Evolutionary conservation across 768 basidiomycete genomes (phyloP), one percentile per base, ranked within the genome.

Genomic region (Boletellus ananiceps): DNA sequence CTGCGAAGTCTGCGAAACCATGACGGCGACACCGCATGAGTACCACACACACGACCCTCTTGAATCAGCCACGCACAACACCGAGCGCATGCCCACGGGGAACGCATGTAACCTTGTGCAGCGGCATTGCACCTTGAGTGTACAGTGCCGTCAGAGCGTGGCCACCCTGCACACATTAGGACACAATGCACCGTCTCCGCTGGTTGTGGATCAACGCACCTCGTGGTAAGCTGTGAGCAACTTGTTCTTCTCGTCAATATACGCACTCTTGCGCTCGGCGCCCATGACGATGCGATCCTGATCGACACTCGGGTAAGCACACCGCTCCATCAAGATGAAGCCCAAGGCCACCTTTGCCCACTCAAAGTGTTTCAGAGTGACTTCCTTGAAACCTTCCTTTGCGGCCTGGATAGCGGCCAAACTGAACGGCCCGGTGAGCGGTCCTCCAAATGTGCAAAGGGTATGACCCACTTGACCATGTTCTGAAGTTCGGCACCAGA

Each of bases 31-130:
- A 11, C 11, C 29, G 29, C 23, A 49, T 65, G 18, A 64, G 50
- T n/a, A 49, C 38, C 36, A 42, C 16, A 19, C 16, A 19, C 18
- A 27, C 21, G 40, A 33, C 9, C 21, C 34, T 16, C 27, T 15
- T 13, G 4, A 34, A 29, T 32, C 9, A 21, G 37, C 9, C 29
- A 79, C 84, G 56, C 72, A 92, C 89, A 57, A 88, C 72, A 49
- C 94, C 93, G 39, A 98, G 77, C 18, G 93, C 88, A 63, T 95
- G 88, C 23, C 96, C 96, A 59, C 96, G 88, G 35, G 95, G 95
- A 46, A 99, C 81, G 65, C 95, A 96, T 21, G 95, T 98, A 31
- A 98, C 95, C 73, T 96, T 96, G 69, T 98, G 94, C 54, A 99
- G 71, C 36, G 96, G 96, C 81, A 93, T 93, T 37, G 94, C 93